phyloP scores from a whole-genome alignment of 441 rosid genomes.

The Cnidoscolus chayamansa region DNA sequence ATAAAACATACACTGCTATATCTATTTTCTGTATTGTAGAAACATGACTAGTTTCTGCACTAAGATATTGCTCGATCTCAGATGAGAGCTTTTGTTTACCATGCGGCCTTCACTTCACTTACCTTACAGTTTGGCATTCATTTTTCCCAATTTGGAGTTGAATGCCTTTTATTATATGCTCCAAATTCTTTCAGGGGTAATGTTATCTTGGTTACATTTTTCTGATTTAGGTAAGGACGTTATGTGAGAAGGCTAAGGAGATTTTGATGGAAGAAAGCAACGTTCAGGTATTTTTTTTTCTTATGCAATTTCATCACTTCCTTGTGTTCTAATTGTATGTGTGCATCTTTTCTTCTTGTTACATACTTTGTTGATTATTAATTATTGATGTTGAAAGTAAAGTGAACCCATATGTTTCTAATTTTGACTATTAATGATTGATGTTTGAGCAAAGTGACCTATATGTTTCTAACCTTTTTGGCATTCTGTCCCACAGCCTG shows the following conservation, averaged over 20 bases:
- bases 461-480: conserved; percentile 6
- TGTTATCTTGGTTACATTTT: neutral
- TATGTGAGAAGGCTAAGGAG: conserved; percentile 77
- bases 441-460: neutral
- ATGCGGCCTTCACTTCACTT: neutral
- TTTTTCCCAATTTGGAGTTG: neutral
- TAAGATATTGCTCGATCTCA: neutral
- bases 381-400: neutral
- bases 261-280: conserved; percentile 72
- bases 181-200: neutral
- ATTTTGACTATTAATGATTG: neutral
- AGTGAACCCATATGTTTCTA: neutral
- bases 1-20: neutral
- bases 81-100: neutral
- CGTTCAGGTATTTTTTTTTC: conserved; percentile 47
- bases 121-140: neutral
- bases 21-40: neutral
- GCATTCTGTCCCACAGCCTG: conserved; percentile 54
- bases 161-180: neutral
- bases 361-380: neutral
- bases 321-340: neutral
- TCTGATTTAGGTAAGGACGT: conserved; percentile 44
- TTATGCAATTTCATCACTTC: neutral
- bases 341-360: neutral
- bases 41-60: too few relatives aligned